phyloP scores from a whole-genome alignment of 352 stramenopile species.

The Phytophthora citricola region DNA sequence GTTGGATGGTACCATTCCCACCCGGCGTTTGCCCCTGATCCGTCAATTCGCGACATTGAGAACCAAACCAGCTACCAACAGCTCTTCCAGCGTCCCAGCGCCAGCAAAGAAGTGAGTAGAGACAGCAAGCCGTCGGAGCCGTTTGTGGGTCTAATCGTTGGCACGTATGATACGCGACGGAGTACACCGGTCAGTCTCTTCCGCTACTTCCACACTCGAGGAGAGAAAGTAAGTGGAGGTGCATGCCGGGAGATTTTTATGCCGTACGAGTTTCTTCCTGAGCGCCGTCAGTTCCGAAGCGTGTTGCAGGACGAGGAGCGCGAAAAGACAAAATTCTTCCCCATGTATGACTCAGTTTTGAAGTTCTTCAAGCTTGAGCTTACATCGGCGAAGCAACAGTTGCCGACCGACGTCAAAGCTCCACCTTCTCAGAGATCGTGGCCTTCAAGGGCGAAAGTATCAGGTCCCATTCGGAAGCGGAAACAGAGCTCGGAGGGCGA shows the following conservation, averaged over 20 bases:
- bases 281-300: slow-evolving; percentile 51
- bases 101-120: slow-evolving; percentile 16
- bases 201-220: slow-evolving; percentile 82
- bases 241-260: slow-evolving; percentile 61
- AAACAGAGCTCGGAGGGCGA: slow-evolving; percentile 41
- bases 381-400: slow-evolving; percentile 6
- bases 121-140: slow-evolving; percentile 64
- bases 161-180: slow-evolving; percentile 91
- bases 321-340: slow-evolving; percentile 28
- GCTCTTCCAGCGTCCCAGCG: slow-evolving; percentile 75
- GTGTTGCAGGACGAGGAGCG: slow-evolving; percentile 59
- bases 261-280: slow-evolving; percentile 75
- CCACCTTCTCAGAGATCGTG: slow-evolving; percentile 9
- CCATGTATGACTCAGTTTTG: slow-evolving; percentile 57
- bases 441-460: slow-evolving; percentile 19
- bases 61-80: slow-evolving; percentile 95
- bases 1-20: slow-evolving; percentile 97
- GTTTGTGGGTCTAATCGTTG: slow-evolving; percentile 95
- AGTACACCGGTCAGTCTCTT: slow-evolving; percentile 81
- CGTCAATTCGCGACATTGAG: slow-evolving; percentile 93
- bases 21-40: slow-evolving; percentile 93
- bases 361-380: slow-evolving; percentile 32
- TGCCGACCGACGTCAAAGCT: slow-evolving; percentile 10
- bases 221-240: slow-evolving; percentile 71
- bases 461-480: slow-evolving; percentile 36